Base-by-base conservation (phyloP, 2,329 filamentous ascomycete species). In the Paecilomyces formosus region DNA sequence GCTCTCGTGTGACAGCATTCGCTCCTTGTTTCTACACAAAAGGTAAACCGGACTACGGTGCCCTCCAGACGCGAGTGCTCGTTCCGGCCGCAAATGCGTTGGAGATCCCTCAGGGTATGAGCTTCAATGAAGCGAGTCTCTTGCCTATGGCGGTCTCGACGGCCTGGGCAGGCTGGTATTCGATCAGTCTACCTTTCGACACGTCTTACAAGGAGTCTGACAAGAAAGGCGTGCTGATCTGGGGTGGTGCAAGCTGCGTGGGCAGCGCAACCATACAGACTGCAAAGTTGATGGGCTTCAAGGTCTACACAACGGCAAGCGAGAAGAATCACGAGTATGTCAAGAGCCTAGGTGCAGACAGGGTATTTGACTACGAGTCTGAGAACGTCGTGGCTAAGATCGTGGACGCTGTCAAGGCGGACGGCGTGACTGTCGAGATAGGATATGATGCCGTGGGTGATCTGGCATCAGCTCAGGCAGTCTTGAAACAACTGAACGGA, bases 221-320 rank as follows among this genome's bases (percentile, higher is more conserved):
- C 9, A 68, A 70, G 26, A 60, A 64, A 21, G 68, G 66, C 1
- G 64, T 78, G 13, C 59, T 79, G 35, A 66, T 79, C 33, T 79
- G 76, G 73, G 77, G 76, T 11, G 77, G 71, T 2, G 70, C 73
- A 0, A 74, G 71, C 9, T 75, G 73, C 4, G 74, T 78, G 1
- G 76, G 76, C 0, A 70, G 71, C 15, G 69, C 69, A 33, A 72
- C 71, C 1, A 68, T 78, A 21, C 75, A 80, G 56, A 71, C 74
- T 31, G 71, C 79, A 12, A 68, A 68, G n/a, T 68, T 70, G 15
- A 68, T 76, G 33, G 76, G 76, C 3, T 76, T 74, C 55, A 69
- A 60, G 6, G 71, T 77, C 31, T 72, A 77, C 57, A 63, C 75
- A 1, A 77, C 76, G 2, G 76, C 75, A 11, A 74, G 73, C 22